Base-by-base conservation (phyloP, 2,329 filamentous ascomycete genomes). In the Bipolaris sorokiniana region DNA sequence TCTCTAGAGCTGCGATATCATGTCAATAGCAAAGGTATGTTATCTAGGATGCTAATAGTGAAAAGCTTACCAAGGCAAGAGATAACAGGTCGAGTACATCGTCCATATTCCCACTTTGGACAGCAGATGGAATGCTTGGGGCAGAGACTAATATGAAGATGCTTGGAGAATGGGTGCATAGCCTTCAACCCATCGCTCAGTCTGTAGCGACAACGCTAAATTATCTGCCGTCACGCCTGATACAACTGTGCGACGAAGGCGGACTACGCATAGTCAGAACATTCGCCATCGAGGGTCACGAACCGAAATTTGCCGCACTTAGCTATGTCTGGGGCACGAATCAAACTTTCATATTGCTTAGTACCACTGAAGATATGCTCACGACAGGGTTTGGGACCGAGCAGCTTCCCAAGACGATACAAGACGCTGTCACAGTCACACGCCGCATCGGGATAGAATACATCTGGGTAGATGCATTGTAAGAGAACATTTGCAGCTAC, bases 381-480 rank as follows among this genome's bases (percentile, higher is more conserved):
- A 47, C 16, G 13, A 23, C 42, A 15, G 48, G 34, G 1, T 59
- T 59, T 33, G 37, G 48, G 1, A 13, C 38, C 10, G 26, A 10
- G 23, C 50, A 51, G 22, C 53, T 62, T 7, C 59, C 56, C 13
- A 22, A 54, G 33, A 62, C 59, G 9, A 62, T 62, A 5, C 42
- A 51, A 45, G 59, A 59, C 41, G 56, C 48, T 6, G 47, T 62
- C n/a, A 49, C 28, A 3, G 53, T 60, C n/a, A 57, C 59, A 20
- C 52, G 51, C 23, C 23, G 18, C 5, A 26, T 62, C 7, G 59
- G 53, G 3, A 16, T 59, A 2, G 34, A 40, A 9, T 61, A 61
- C 18, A 38, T 63, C 11, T 63, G 60, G 60, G 54, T 63, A 11
- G 60, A 63, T 38, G 59, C 59, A 2, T 22, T 59, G 55, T 61